Evolutionary conservation across 495 filamentous ascomycete genomes (phyloP), one percentile per base, ranked within the genome.

Genomic region (Hypomontagnella monticulosa): DNA sequence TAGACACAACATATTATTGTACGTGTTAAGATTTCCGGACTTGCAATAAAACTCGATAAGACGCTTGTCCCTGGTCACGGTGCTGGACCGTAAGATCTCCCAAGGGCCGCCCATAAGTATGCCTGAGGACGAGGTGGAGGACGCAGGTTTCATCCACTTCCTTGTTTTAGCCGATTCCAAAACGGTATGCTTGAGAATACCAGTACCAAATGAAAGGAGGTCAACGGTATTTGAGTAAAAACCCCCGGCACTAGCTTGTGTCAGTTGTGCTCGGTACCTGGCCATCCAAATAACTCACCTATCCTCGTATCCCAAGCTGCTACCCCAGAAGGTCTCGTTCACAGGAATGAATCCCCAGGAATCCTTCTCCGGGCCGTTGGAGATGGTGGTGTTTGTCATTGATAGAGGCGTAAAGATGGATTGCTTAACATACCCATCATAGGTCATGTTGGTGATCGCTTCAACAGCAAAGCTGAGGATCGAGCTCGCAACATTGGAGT

Each of bases 41-140:
- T 87, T 87, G 38, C 80, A 83, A 72, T 87, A 87, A n/a, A 86
- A 69, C 18, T 86, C 82, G 27, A 83, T 70, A 0, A 78, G 49
- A 12, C 76, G 75, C 52, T 70, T 70, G 40, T 79, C 76, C n/a
- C 53, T 53, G 4, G 77, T 80, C 14, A 76, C 68, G 15, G 61
- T 70, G 11, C 69, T 51, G 20, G 71, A 72, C 23, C 76, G 73
- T 12, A 67, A 60, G 16, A 87, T 87, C 47, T 89, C 85, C 85
- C 85, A 88, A 0, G 85, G 85, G 0, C 78, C 76, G 6, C 85
- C 85, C 18, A 87, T 72, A 4, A 75, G 65, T 4, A 75, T 49
- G 7, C 74, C 73, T 0, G 77, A 57, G 4, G 78, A 78, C 0
- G 83, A 78, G 15, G 84, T 86, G 41, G 80, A 76, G 2, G 80